A percentile compares a stretch with the other conserved stretches of the same genome.
Conservation (phyloP, 805 yeast species). For the Pichia rugopelliculosa region DNA sequence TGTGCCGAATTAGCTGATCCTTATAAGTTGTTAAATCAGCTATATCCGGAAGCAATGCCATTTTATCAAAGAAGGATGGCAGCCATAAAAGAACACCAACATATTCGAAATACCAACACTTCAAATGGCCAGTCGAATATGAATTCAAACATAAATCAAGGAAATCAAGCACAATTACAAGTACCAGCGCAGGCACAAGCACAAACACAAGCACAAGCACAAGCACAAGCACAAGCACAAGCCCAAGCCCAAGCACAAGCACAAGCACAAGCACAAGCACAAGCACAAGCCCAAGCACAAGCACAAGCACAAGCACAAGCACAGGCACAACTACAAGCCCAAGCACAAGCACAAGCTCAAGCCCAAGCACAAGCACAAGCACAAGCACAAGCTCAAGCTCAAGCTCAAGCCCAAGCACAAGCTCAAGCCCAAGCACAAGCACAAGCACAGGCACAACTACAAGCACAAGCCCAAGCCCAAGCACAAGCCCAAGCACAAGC, state of each 20-base stretch:
- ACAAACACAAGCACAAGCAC: slow-evolving; percentile 10
- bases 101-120: background rate
- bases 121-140: background rate
- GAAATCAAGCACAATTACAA: slow-evolving; percentile 1
- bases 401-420: background rate
- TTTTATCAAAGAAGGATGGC: slow-evolving; percentile 24
- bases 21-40: slow-evolving; percentile 31
- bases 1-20: slow-evolving; percentile 45
- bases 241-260: slow-evolving; percentile 5
- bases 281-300: background rate
- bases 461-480: background rate
- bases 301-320: slow-evolving; percentile 2
- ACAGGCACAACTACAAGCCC: background rate
- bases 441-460: slow-evolving; percentile 8
- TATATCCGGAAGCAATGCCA: slow-evolving; percentile 45
- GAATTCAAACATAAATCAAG: background rate
- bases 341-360: slow-evolving; percentile 20
- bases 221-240: slow-evolving; percentile 8
- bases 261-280: background rate
- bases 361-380: slow-evolving; percentile 16
- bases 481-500: background rate
- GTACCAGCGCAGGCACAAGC: slow-evolving; percentile 10
- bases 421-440: background rate
- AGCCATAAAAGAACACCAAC: slow-evolving; percentile 21
- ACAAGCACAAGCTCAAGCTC: slow-evolving; percentile 14